A percentile compares a stretch with the other conserved stretches of the same genome.
phyloP scores from a whole-genome alignment of 2,329 filamentous ascomycete species.

The Pestalotiopsis sp. region DNA sequence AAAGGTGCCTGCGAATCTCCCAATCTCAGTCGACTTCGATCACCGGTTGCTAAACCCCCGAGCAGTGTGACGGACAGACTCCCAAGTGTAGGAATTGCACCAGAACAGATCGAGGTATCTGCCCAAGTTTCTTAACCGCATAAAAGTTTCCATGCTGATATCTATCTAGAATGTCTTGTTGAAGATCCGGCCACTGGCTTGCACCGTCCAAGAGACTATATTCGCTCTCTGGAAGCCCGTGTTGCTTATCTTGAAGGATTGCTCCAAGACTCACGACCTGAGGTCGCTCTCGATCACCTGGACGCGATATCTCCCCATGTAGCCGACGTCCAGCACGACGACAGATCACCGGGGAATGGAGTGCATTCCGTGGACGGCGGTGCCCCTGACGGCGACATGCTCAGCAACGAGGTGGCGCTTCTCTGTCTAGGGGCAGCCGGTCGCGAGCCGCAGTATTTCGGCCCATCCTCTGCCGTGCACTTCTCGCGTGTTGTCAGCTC shows the following conservation, averaged over 20 bases:
- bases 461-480: constrained; percentile 35
- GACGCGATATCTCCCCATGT: not conserved
- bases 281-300: constrained; percentile 26
- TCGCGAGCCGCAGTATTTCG: constrained; percentile 39
- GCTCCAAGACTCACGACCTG: constrained; percentile 28
- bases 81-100: constrained; percentile 15
- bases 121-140: not conserved
- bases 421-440: constrained; percentile 34
- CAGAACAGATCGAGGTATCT: not conserved
- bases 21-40: not conserved
- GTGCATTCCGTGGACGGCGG: not conserved
- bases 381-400: constrained; percentile 15
- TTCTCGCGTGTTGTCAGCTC: constrained; percentile 32
- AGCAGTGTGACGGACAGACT: constrained; percentile 15
- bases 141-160: not conserved
- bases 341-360: not conserved
- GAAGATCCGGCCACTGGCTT: constrained; percentile 38
- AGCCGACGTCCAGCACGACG: not conserved
- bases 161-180: constrained; percentile 31
- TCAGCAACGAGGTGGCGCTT: constrained; percentile 33
- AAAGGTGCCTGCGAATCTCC: constrained; percentile 12
- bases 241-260: constrained; percentile 32
- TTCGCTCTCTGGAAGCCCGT: constrained; percentile 30
- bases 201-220: constrained; percentile 34
- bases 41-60: not conserved